phyloP scores from a whole-genome alignment of 495 filamentous ascomycete species.

The Neurospora sp. region DNA sequence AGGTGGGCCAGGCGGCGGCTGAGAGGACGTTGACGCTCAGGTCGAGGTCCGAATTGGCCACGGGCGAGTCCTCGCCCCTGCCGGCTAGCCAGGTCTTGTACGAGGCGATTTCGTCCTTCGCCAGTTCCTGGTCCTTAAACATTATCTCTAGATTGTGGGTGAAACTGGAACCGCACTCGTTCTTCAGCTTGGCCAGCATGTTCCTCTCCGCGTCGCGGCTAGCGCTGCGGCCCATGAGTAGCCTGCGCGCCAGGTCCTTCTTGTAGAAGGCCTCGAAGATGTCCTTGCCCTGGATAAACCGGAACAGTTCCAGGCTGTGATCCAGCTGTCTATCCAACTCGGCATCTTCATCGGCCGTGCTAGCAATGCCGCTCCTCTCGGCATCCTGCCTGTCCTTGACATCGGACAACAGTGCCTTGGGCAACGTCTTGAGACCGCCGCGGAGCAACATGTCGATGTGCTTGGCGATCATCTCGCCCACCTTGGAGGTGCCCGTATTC shows the following conservation, averaged over 20 bases:
- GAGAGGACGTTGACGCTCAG: slow-evolving; percentile 81
- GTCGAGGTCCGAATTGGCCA: slow-evolving; percentile 50
- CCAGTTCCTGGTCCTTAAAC: slow-evolving; percentile 96
- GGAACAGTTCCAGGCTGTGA: slow-evolving; percentile 83
- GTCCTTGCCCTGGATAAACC: slow-evolving; percentile 93
- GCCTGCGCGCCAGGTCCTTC: slow-evolving; percentile 78
- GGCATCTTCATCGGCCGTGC: slow-evolving; percentile 70
- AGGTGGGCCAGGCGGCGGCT: slow-evolving; percentile 82
- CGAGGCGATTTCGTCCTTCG: slow-evolving; percentile 69
- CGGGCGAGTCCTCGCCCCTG: slow-evolving; percentile 32
- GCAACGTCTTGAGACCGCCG: slow-evolving; percentile 73
- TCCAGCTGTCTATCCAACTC: slow-evolving; percentile 86
- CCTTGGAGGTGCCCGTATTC: slow-evolving; percentile 77
- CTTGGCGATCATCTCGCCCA: slow-evolving; percentile 97
- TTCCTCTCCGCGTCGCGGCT: slow-evolving; percentile 90
- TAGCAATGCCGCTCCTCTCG: slow-evolving; percentile 43
- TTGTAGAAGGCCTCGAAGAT: slow-evolving; percentile 99
- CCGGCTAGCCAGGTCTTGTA: slow-evolving; percentile 48
- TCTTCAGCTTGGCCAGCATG: slow-evolving; percentile 86
- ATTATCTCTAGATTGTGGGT: slow-evolving; percentile 96
- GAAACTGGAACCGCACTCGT: slow-evolving; percentile 85
- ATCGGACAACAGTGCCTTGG: slow-evolving; percentile 44
- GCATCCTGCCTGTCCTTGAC: slow-evolving; percentile 37
- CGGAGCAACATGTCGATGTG: slow-evolving; percentile 87
- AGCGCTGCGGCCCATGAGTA: slow-evolving; percentile 84